Conservation (phyloP, 1,284 basidiomycete genomes). For the Bjerkandera adusta region DNA sequence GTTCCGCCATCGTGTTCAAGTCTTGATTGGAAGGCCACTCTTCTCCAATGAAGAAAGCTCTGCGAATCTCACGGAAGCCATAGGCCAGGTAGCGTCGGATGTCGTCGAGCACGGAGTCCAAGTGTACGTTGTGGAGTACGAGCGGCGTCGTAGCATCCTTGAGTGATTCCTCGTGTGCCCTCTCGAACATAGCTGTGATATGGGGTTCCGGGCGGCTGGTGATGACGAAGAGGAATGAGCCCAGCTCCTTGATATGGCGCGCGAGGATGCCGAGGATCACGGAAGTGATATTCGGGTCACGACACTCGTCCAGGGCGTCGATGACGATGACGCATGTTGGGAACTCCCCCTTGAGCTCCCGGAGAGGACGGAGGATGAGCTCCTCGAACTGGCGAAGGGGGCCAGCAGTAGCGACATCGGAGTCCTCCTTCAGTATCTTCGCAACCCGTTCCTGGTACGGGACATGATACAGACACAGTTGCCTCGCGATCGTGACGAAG, state of each 20-base stretch:
- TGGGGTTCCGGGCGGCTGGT: neutral
- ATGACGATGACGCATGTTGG: conserved; percentile 2
- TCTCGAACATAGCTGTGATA: conserved; percentile 5
- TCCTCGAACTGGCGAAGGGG: neutral
- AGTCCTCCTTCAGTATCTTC: neutral
- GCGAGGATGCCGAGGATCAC: conserved; percentile 2
- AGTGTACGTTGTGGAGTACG: neutral
- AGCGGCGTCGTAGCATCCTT: neutral
- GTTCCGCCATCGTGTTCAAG: conserved; percentile 2
- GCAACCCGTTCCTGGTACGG: conserved; percentile 21
- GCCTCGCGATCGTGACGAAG: conserved; percentile 26
- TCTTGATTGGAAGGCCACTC: neutral
- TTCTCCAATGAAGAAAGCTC: neutral
- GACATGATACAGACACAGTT: conserved; percentile 12
- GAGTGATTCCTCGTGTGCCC: neutral
- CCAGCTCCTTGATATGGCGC: neutral
- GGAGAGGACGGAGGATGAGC: conserved; percentile 15
- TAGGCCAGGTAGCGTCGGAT: neutral
- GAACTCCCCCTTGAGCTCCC: neutral
- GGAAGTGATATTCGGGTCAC: conserved; percentile 3
- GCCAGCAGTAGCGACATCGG: neutral
- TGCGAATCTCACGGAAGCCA: neutral
- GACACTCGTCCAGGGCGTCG: conserved; percentile 2
- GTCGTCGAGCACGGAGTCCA: neutral
- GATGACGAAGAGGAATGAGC: neutral